Evolutionary conservation across 306 rosid genomes (phyloP).

Genomic region (Prunus mongolica): DNA sequence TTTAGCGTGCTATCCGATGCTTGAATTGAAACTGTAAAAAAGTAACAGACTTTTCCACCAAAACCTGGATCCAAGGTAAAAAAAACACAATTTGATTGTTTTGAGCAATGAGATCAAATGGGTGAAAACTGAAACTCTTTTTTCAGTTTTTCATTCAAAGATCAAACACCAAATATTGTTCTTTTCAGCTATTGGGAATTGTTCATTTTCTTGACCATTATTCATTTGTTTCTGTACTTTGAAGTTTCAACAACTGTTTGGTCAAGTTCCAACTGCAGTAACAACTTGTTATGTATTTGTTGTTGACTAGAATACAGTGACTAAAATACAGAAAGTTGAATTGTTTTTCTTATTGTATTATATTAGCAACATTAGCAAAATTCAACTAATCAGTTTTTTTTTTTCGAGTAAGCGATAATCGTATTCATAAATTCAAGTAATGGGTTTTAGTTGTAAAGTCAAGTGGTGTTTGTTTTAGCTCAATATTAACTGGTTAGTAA

Average conservation of each 20-base stretch:
- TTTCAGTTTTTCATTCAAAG: conserved; percentile 17
- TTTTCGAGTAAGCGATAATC: too few relatives aligned
- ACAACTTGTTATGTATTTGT: conserved; percentile 8
- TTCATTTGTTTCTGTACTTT: background rate
- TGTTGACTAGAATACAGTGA: conserved; percentile 12
- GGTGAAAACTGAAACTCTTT: background rate
- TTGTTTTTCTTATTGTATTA: background rate
- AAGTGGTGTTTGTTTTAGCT: background rate
- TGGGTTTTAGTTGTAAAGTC: background rate
- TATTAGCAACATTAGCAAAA: background rate
- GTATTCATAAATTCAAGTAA: background rate
- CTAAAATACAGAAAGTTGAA: background rate
- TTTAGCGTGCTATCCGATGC: conserved; percentile 61
- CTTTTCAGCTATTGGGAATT: conserved; percentile 21
- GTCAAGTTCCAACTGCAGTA: conserved; percentile 25
- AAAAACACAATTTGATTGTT: background rate
- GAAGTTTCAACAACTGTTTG: conserved; percentile 2
- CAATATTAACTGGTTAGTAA: background rate
- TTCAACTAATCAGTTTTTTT: background rate
- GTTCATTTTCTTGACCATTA: conserved; percentile 13
- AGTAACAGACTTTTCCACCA: background rate
- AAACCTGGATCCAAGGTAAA: conserved; percentile 13
- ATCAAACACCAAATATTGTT: conserved; percentile 25
- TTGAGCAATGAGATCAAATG: conserved; percentile 22
- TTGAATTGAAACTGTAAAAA: background rate